These are phyloP conservation scores for Aspergillus phoenicis DNA, from an alignment of 2,329 filamentous ascomycete genomes.

Conservation along the genomic window DNA sequence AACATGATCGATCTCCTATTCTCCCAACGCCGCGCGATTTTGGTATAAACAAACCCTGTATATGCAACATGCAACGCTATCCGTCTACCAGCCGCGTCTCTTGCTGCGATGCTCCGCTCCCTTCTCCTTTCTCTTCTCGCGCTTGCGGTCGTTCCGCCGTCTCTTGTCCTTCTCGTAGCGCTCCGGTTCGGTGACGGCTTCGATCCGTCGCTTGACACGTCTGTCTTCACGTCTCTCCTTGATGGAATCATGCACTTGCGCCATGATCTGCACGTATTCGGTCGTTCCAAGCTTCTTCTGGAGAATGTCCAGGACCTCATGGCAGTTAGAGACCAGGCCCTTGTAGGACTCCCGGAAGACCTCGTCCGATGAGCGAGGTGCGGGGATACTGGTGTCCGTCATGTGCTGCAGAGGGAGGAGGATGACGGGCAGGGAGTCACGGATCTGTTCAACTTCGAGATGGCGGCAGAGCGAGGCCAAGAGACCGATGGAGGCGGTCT, in stretches of 20 bases:
- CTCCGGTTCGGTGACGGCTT: constrained; percentile 81
- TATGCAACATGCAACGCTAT: constrained; percentile 21
- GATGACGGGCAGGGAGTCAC: constrained; percentile 65
- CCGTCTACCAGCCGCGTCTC: constrained; percentile 68
- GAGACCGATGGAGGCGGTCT: constrained; percentile 74
- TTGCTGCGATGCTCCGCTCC: constrained; percentile 70
- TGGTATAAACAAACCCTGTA: constrained; percentile 13
- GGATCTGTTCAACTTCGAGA: constrained; percentile 60
- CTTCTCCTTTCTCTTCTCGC: constrained; percentile 77
- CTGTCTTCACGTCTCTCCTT: constrained; percentile 71
- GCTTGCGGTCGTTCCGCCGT: constrained; percentile 82
- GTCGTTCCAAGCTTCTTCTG: constrained; percentile 83
- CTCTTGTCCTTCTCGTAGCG: constrained; percentile 76
- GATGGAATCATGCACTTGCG: constrained; percentile 73
- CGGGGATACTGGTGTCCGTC: constrained; percentile 74
- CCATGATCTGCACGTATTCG: constrained; percentile 68
- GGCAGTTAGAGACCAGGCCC: constrained; percentile 68
- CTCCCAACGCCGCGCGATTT: constrained; percentile 28
- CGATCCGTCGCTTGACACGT: constrained; percentile 83
- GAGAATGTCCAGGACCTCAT: constrained; percentile 77
- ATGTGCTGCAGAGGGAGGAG: constrained; percentile 76
- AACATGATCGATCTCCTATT: constrained; percentile 15
- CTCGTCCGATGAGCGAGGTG: constrained; percentile 71
- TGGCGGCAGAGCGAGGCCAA: constrained; percentile 69
- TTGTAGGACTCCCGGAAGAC: constrained; percentile 70